A percentile compares a stretch with the other conserved stretches of the same genome.
phyloP scores from a whole-genome alignment of 2,329 filamentous ascomycete species.

The Cephalotrichum gorgonifer region DNA sequence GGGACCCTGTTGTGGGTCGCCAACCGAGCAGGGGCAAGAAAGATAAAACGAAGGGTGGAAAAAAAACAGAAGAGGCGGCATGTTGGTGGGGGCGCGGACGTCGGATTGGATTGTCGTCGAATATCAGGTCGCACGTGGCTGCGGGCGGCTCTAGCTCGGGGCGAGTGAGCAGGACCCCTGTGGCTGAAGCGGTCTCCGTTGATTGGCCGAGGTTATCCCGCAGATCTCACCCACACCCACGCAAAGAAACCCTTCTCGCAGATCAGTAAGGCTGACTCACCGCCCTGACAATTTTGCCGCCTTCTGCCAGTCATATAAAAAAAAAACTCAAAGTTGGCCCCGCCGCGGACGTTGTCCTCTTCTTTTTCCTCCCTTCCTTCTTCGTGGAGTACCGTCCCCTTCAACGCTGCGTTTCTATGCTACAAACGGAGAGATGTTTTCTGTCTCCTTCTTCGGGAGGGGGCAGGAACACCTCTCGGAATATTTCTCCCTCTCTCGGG shows the following conservation, averaged over 20 bases:
- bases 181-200: neutral
- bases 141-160: neutral
- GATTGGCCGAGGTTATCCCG: neutral
- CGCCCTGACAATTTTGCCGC: too few relatives aligned
- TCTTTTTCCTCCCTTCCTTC: conserved; percentile 25
- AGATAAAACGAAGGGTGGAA: neutral
- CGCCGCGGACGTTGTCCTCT: conserved; percentile 2
- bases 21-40: too few relatives aligned
- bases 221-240: neutral
- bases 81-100: neutral
- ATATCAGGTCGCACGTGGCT: neutral
- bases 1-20: too few relatives aligned
- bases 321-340: neutral
- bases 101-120: neutral
- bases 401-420: conserved; percentile 96
- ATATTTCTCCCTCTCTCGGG: conserved; percentile 11
- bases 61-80: neutral
- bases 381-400: conserved; percentile 62
- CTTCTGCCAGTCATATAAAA: neutral
- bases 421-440: conserved; percentile 57
- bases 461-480: conserved; percentile 12
- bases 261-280: neutral
- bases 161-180: neutral
- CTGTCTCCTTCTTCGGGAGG: conserved; percentile 10
- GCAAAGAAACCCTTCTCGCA: neutral